Base-by-base conservation (phyloP, 164 flowering plant genomes). In the Litsea cubeba region DNA sequence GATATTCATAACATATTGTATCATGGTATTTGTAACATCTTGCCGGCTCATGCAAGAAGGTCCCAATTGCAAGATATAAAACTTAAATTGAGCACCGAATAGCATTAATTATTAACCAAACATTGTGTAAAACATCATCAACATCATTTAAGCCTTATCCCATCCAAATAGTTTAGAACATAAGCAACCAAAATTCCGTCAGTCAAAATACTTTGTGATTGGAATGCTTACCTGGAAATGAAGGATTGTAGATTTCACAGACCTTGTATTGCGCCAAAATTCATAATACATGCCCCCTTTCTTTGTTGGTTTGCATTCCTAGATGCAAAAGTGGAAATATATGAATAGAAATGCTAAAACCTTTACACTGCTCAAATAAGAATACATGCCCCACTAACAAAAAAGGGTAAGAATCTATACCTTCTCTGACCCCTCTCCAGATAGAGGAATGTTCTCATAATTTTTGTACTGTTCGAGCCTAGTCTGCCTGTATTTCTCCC, bases 381-480 rank as follows among this genome's bases (percentile, higher is more conserved):
- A 63, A 25, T 12, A 26, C 28, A 15, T 10, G 17, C 15, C 8
- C 32, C 22, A 24, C 2, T 25, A 66, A 8, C 49, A 30, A 17
- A 26, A 15, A 66, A 32, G 46, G n/a, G 12, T 40, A 50, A 15
- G 46, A 40, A 57, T 67, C 5, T 57, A 60, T 72, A 89, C 97
- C 93, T 92, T 92, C 72, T 80, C 88, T 51, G 91, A 85, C 1
- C 83, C 86, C 50, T 88, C 90, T 68, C 96, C 95, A 20, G 97
- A 92, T 64, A 82, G 83, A 35, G 90, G 94, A 50, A 92, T 75
- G 71, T 92, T 92, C 74, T 89, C 97, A 83, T 92, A 92, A 79
- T 92, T 92, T 81, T 91, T 91, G 81, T 92, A 92, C 72, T 91
- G 96, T 70, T 92, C 94, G 75, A 92, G 72, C 78, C 97, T 85